These are phyloP conservation scores for Neofusicoccum cordaticola DNA, from an alignment of 2,329 filamentous ascomycete species.

Conservation along the genomic window DNA sequence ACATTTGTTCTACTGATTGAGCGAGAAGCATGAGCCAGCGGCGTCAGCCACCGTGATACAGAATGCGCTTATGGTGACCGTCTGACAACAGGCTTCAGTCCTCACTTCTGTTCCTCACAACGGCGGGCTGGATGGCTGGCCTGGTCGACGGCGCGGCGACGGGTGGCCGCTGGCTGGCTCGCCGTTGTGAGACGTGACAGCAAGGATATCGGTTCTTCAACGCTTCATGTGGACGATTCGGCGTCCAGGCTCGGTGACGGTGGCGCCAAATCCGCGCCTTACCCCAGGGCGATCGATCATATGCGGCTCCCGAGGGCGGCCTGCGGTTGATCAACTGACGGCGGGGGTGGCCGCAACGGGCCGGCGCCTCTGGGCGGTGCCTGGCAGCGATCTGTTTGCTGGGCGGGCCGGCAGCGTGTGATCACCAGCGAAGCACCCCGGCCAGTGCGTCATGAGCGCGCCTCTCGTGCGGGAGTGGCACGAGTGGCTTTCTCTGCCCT, in stretches of 20 bases:
- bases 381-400: constrained; percentile 2
- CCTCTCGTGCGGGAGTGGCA: neutral
- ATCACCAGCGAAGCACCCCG: neutral
- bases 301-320: neutral
- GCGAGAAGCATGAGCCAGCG: neutral
- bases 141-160: no score
- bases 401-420: neutral
- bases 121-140: neutral
- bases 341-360: neutral
- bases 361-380: neutral
- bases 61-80: neutral
- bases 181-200: neutral
- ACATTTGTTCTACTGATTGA: neutral
- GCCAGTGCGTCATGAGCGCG: constrained; percentile 15
- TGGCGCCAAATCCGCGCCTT: neutral
- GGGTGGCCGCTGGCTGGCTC: no score
- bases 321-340: constrained; percentile 8
- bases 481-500: neutral
- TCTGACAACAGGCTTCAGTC: neutral
- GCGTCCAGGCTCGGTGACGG: neutral
- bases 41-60: constrained; percentile 7
- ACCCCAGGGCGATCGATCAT: neutral
- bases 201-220: neutral
- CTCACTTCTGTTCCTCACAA: neutral
- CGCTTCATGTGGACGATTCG: neutral